A percentile compares a stretch with the other conserved stretches of the same genome.
Evolutionary conservation across 2,329 filamentous ascomycete genomes (phyloP).

Genomic region (Xylariomycetidae sp.): DNA sequence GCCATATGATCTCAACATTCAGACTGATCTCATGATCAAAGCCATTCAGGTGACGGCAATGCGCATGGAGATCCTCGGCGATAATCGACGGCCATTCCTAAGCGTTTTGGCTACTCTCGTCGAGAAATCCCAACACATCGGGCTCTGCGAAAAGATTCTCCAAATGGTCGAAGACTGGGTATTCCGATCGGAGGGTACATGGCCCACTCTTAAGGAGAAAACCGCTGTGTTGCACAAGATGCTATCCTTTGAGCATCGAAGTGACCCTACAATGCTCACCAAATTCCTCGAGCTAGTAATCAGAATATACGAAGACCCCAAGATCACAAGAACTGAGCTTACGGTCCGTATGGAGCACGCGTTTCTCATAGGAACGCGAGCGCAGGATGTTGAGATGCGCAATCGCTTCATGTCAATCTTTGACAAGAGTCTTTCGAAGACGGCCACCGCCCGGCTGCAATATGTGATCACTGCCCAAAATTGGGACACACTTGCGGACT

Average conservation of each 20-base stretch:
- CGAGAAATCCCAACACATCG: conserved; percentile 85
- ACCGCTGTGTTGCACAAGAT: conserved; percentile 99
- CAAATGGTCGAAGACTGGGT: conserved; percentile 95
- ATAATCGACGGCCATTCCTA: conserved; percentile 87
- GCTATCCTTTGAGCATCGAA: conserved; percentile 85
- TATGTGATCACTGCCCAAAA: conserved; percentile 92
- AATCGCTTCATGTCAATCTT: conserved; percentile 97
- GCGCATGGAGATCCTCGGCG: conserved; percentile 87
- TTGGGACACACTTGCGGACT: conserved; percentile 92
- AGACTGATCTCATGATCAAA: conserved; percentile 87
- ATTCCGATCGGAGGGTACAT: conserved; percentile 89
- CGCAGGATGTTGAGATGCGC: conserved; percentile 92
- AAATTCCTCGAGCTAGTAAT: conserved; percentile 96
- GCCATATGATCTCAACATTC: conserved; percentile 78
- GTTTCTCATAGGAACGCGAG: conserved; percentile 91
- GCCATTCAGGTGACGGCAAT: conserved; percentile 88
- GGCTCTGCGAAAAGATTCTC: conserved; percentile 86
- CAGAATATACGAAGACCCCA: conserved; percentile 95
- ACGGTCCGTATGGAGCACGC: conserved; percentile 97
- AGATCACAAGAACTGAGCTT: conserved; percentile 89
- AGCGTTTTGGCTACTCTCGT: conserved; percentile 93
- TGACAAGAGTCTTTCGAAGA: conserved; percentile 88
- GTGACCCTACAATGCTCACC: conserved; percentile 78
- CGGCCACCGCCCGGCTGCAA: conserved; percentile 79
- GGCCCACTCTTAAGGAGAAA: conserved; percentile 97